These are phyloP conservation scores for Crithidia brevicula DNA, from an alignment of 208 protist genomes.

Conservation along the genomic window DNA sequence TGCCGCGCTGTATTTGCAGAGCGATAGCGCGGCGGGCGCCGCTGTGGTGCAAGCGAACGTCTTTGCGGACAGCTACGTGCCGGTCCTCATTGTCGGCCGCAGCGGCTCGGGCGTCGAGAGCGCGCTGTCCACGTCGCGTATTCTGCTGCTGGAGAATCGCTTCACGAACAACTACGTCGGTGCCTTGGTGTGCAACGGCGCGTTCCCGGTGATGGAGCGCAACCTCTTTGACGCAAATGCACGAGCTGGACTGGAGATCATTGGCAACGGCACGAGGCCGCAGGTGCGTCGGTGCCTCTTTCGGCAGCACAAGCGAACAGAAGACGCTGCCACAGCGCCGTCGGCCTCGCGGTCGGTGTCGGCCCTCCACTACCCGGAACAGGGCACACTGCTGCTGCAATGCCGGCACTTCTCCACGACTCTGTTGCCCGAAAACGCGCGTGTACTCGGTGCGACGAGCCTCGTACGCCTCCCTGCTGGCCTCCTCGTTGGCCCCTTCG, in stretches of 20 bases:
- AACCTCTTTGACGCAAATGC: conserved; percentile 81
- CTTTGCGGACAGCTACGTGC: conserved; percentile 62
- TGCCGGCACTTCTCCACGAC: conserved; percentile 32
- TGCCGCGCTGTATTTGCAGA: conserved; percentile 49
- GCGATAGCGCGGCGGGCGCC: conserved; percentile 16
- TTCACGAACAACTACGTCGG: conserved; percentile 84
- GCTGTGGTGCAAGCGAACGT: conserved; percentile 54
- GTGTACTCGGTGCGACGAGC: conserved; percentile 39
- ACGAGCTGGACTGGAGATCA: conserved; percentile 71
- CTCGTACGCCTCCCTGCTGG: conserved; percentile 42
- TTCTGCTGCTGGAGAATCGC: conserved; percentile 50
- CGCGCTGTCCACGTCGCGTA: conserved; percentile 7
- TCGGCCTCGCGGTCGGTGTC: background rate
- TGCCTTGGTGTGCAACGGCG: conserved; percentile 64
- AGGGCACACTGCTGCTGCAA: conserved; percentile 43
- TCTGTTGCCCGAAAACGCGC: conserved; percentile 48
- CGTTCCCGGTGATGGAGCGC: conserved; percentile 48
- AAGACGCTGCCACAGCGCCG: background rate
- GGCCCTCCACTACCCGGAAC: conserved; percentile 26
- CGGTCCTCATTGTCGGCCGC: conserved; percentile 51
- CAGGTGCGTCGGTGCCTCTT: conserved; percentile 69
- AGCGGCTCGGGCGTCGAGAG: conserved; percentile 14
- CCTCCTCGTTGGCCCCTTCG: conserved; percentile 48
- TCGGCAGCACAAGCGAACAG: conserved; percentile 31
- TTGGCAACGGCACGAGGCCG: conserved; percentile 52